Evolutionary conservation across 306 rosid species (phyloP).

Genomic region (Glycine tomentella): DNA sequence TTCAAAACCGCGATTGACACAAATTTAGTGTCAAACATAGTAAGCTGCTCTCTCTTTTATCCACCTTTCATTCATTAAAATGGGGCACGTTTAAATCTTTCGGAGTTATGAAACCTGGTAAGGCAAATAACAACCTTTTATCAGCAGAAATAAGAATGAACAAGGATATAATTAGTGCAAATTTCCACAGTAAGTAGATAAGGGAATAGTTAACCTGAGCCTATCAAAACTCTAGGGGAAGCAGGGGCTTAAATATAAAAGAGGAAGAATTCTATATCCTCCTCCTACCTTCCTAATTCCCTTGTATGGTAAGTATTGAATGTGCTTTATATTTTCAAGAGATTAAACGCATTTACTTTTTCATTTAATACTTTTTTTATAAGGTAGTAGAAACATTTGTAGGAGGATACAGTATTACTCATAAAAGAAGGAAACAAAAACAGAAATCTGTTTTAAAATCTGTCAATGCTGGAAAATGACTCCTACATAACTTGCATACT

Average conservation of each 20-base stretch:
- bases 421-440: constrained; percentile 12
- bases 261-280: not conserved
- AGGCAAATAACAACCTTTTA: constrained; percentile 43
- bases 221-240: constrained; percentile 10
- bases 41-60: constrained; percentile 47
- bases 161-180: constrained; percentile 20
- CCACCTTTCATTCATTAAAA: constrained; percentile 42
- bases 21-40: constrained; percentile 48
- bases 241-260: not conserved
- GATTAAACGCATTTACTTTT: not conserved
- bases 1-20: constrained; percentile 46
- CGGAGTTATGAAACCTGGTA: constrained; percentile 49
- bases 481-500: constrained; percentile 20
- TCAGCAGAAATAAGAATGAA: constrained; percentile 33
- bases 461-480: not conserved
- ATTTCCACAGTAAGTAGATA: not conserved
- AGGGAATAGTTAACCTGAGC: constrained; percentile 13
- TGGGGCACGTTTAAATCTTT: constrained; percentile 36
- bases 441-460: constrained; percentile 19
- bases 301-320: not conserved
- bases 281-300: not conserved
- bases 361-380: not conserved
- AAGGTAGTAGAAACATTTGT: not conserved
- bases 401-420: not conserved
- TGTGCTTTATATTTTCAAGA: not conserved